These are phyloP conservation scores for Zostera marina DNA, from an alignment of 116 monocot genomes.

Conservation along the genomic window DNA sequence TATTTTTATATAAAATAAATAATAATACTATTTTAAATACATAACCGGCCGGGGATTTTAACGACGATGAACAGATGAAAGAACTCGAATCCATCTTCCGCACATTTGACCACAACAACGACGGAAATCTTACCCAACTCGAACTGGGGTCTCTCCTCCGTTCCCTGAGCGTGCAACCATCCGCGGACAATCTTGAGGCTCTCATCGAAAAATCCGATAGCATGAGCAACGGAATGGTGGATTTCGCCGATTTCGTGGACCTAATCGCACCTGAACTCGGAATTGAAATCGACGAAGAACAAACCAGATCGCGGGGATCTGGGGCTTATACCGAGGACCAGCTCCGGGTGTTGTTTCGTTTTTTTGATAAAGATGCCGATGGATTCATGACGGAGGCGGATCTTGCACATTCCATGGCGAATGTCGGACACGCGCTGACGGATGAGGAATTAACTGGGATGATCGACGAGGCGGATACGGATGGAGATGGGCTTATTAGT, in stretches of 20 bases:
- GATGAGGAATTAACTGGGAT: constrained; percentile 84
- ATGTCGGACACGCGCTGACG: constrained; percentile 61
- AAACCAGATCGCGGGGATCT: constrained; percentile 16
- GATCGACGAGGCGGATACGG: constrained; percentile 90
- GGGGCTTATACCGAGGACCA: constrained; percentile 66
- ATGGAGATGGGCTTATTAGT: constrained; percentile 68
- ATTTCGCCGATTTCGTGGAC: constrained; percentile 78
- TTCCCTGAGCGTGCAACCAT: constrained; percentile 59
- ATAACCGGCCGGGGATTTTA: no score
- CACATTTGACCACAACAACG: constrained; percentile 80
- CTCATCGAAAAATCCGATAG: constrained; percentile 64
- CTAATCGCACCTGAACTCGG: constrained; percentile 52
- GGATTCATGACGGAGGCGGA: constrained; percentile 84
- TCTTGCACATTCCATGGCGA: constrained; percentile 89
- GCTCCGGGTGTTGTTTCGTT: constrained; percentile 41
- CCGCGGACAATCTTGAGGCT: constrained; percentile 50
- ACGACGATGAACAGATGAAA: constrained; percentile 47
- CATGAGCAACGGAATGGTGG: constrained; percentile 65
- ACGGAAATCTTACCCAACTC: constrained; percentile 82
- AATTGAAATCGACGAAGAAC: not conserved
- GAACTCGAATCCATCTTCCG: constrained; percentile 75
- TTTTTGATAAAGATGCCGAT: constrained; percentile 75
- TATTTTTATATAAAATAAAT: no score
- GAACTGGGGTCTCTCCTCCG: constrained; percentile 85
- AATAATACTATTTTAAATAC: no score